These are phyloP conservation scores for Phytophthora parvispora DNA, from an alignment of 352 stramenopile species.

Conservation along the genomic window DNA sequence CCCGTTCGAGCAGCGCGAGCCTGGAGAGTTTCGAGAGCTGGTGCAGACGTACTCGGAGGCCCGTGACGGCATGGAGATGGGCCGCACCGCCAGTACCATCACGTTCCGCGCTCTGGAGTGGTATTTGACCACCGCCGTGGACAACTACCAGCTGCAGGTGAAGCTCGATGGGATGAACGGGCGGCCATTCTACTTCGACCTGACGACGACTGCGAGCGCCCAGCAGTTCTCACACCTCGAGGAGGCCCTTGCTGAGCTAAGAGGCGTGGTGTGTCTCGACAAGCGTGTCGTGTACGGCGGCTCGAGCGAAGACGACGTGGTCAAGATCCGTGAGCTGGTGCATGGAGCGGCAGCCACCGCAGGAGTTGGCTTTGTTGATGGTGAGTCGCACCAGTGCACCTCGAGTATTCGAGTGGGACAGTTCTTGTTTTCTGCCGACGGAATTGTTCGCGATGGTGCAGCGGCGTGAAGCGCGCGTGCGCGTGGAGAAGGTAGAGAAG, in stretches of 20 bases:
- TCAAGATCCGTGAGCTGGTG: background rate
- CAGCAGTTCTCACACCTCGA: conserved; percentile 10
- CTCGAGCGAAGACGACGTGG: conserved; percentile 6
- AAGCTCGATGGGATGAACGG: conserved; percentile 17
- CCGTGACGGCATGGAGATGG: conserved; percentile 16
- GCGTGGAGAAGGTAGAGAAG: too few species aligned
- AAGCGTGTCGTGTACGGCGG: conserved; percentile 14
- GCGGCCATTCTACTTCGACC: conserved; percentile 6
- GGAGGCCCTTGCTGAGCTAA: background rate
- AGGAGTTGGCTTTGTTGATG: background rate
- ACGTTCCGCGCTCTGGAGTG: conserved; percentile 5
- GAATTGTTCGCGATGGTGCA: background rate
- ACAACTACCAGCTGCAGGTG: conserved; percentile 13
- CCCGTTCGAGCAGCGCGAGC: conserved; percentile 5
- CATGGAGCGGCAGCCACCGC: background rate
- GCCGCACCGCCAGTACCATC: background rate
- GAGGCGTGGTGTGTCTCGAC: conserved; percentile 6
- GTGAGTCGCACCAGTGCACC: background rate
- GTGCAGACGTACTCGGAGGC: conserved; percentile 20
- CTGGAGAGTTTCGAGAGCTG: conserved; percentile 6
- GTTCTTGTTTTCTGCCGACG: background rate
- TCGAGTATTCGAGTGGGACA: background rate
- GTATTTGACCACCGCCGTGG: background rate
- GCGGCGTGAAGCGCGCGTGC: background rate
- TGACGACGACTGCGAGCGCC: conserved; percentile 2